Conservation (phyloP, 306 rosid genomes). For the Bauhinia variegata region DNA sequence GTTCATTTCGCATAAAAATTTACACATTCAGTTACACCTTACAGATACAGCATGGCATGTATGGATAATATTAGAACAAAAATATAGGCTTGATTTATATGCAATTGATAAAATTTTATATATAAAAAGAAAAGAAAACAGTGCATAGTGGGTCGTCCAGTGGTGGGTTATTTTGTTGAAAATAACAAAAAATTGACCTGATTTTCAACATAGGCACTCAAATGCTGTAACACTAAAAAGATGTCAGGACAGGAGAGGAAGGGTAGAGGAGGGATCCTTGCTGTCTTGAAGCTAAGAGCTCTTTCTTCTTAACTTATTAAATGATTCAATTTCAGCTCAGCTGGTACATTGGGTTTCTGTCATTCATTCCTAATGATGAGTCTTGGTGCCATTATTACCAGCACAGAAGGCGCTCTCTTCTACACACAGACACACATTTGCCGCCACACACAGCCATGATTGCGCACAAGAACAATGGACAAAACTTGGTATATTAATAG, state of each 20-base stretch:
- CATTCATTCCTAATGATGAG: conserved; percentile 30
- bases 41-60: too few species aligned
- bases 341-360: not conserved
- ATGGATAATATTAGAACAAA: too few species aligned
- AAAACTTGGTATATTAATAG: conserved; percentile 15
- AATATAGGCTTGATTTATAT: not conserved
- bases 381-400: conserved; percentile 39
- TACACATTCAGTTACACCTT: too few species aligned
- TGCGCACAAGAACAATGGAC: conserved; percentile 1
- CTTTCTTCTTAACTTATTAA: not conserved
- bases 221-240: conserved; percentile 3
- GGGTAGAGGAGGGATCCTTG: not conserved
- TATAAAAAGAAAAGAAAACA: too few species aligned
- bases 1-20: too few species aligned
- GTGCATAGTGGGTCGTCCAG: not conserved
- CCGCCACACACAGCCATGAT: conserved; percentile 2
- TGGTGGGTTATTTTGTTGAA: not conserved
- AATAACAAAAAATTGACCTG: not conserved
- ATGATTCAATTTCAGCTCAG: not conserved
- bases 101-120: too few species aligned
- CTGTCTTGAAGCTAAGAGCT: not conserved
- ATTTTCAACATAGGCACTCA: conserved; percentile 18
- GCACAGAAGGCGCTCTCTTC: conserved; percentile 25
- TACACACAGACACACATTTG: not conserved
- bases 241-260: not conserved